phyloP scores from a whole-genome alignment of 352 stramenopile species.

The Thalassiosira hispida region DNA sequence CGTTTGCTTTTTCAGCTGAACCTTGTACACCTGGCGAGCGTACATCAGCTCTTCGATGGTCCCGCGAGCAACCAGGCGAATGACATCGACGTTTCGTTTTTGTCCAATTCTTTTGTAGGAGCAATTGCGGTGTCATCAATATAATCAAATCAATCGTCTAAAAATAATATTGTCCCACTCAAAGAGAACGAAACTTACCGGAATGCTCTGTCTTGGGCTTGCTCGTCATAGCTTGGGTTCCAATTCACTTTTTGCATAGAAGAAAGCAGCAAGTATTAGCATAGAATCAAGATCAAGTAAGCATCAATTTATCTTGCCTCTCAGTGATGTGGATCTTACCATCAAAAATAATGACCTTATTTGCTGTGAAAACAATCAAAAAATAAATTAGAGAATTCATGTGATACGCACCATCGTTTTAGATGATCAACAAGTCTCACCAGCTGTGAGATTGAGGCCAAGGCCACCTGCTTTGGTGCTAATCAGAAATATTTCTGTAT shows the following conservation, averaged over 20 bases:
- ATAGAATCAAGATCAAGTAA: constrained; percentile 2
- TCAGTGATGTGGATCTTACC: constrained; percentile 27
- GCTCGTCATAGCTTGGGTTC: constrained; percentile 84
- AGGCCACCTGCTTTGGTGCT: constrained; percentile 84
- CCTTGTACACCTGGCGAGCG: constrained; percentile 67
- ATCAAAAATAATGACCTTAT: constrained; percentile 67
- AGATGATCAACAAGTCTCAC: constrained; percentile 15
- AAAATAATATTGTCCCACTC: too few species aligned
- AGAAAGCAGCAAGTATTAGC: neutral
- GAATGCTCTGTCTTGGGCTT: constrained; percentile 82
- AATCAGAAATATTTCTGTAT: constrained; percentile 81
- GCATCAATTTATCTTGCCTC: neutral
- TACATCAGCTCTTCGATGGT: constrained; percentile 87
- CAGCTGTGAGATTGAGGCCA: constrained; percentile 81
- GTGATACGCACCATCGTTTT: neutral
- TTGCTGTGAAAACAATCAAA: constrained; percentile 26
- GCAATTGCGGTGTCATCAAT: constrained; percentile 44
- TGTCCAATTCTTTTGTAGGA: constrained; percentile 85
- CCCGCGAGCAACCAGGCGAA: constrained; percentile 81
- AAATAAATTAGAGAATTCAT: neutral
- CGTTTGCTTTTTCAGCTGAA: constrained; percentile 84
- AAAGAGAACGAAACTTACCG: constrained; percentile 34
- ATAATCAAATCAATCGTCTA: constrained; percentile 2
- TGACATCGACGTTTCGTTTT: constrained; percentile 78
- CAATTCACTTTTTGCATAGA: constrained; percentile 78